phyloP scores from a whole-genome alignment of 2,329 filamentous ascomycete species.

The Colletotrichum orbiculare region DNA sequence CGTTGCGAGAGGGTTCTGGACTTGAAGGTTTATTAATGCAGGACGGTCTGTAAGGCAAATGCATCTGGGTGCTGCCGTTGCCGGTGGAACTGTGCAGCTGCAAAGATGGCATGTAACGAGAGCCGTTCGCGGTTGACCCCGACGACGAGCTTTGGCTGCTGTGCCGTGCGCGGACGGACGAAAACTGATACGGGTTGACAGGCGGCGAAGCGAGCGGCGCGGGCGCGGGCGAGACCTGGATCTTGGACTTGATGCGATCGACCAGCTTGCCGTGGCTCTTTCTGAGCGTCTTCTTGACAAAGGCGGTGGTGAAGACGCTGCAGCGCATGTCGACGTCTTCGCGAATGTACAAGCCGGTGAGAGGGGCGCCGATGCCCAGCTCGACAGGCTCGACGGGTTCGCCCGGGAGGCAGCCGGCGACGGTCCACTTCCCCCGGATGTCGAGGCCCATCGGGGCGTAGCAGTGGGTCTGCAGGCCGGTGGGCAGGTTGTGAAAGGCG shows the following conservation, averaged over 20 bases:
- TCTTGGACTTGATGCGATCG: constrained; percentile 65
- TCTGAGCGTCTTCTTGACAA: constrained; percentile 86
- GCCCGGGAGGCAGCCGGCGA: constrained; percentile 77
- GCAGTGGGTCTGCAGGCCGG: constrained; percentile 82
- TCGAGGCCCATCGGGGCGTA: constrained; percentile 86
- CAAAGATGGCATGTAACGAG: too few relatives aligned
- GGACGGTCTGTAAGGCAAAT: constrained; percentile 27
- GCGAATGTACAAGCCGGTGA: constrained; percentile 79
- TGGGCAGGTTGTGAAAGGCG: constrained; percentile 79
- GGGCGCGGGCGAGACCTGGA: constrained; percentile 2
- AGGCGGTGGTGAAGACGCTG: constrained; percentile 78
- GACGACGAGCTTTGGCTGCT: constrained; percentile 23
- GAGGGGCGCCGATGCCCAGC: constrained; percentile 72
- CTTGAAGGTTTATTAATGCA: background rate
- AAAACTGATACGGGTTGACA: background rate
- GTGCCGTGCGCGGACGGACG: constrained; percentile 3
- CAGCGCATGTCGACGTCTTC: constrained; percentile 88
- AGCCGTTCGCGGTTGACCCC: background rate
- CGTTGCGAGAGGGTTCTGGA: background rate
- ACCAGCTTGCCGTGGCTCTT: constrained; percentile 79
- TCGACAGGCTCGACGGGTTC: constrained; percentile 75
- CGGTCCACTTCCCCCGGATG: constrained; percentile 80
- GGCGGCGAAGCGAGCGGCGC: background rate
- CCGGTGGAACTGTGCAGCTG: too few relatives aligned
- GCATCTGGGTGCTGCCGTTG: constrained; percentile 5